These are phyloP conservation scores for Candida chilensis DNA, from an alignment of 805 yeast species.

Conservation along the genomic window DNA sequence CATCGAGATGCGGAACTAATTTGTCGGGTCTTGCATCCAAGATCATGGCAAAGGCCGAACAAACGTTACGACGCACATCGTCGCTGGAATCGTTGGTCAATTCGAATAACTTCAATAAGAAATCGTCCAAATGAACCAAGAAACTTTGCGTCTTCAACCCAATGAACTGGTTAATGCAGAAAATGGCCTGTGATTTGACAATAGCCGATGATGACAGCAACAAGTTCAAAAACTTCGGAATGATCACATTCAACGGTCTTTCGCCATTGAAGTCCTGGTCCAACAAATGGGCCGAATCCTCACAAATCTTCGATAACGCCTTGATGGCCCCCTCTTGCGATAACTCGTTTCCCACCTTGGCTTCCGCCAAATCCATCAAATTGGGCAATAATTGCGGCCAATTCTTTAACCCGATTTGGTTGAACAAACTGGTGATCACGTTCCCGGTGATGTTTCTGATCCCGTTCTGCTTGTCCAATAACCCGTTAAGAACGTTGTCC, in stretches of 20 bases:
- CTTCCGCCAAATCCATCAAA: slow-evolving; percentile 50
- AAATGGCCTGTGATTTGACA: slow-evolving; percentile 54
- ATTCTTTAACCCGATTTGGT: slow-evolving; percentile 51
- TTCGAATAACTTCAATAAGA: slow-evolving; percentile 52
- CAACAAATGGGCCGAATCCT: slow-evolving; percentile 64
- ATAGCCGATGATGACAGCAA: slow-evolving; percentile 28
- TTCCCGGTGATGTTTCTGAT: slow-evolving; percentile 87
- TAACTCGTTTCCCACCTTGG: slow-evolving; percentile 27
- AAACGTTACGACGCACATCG: slow-evolving; percentile 62
- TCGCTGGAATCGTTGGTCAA: slow-evolving; percentile 57
- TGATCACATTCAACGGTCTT: slow-evolving; percentile 58
- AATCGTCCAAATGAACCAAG: slow-evolving; percentile 55
- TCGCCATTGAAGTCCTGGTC: slow-evolving; percentile 58
- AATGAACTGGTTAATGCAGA: slow-evolving; percentile 71
- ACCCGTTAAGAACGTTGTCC: slow-evolving; percentile 35
- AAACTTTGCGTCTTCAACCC: slow-evolving; percentile 62
- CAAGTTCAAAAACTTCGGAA: slow-evolving; percentile 55
- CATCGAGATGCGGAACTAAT: slow-evolving; percentile 69
- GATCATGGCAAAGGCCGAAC: slow-evolving; percentile 64
- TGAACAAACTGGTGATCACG: slow-evolving; percentile 75
- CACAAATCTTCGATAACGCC: slow-evolving; percentile 83
- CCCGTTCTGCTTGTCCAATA: slow-evolving; percentile 43
- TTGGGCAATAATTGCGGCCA: slow-evolving; percentile 77
- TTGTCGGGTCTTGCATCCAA: slow-evolving; percentile 77
- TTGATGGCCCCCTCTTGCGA: slow-evolving; percentile 70